Evolutionary conservation across 352 stramenopile species (phyloP).

Genomic region (Phytophthora colocasiae): DNA sequence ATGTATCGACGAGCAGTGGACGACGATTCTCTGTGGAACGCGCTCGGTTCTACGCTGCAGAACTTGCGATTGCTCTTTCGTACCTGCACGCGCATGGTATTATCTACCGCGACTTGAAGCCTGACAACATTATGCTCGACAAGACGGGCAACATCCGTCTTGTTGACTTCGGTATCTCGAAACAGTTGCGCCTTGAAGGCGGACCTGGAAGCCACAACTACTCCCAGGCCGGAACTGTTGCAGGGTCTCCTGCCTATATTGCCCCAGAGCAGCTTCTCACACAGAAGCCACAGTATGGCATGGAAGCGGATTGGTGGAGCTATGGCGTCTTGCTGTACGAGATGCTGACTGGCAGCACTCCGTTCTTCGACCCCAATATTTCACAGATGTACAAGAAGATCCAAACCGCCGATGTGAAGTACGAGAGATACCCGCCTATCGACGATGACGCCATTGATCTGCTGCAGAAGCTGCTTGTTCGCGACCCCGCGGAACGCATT

Average conservation of each 20-base stretch:
- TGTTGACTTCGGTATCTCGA: conserved; percentile 92
- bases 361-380: conserved; percentile 89
- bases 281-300: conserved; percentile 87
- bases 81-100: conserved; percentile 90
- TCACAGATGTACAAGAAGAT: conserved; percentile 93
- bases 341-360: conserved; percentile 88
- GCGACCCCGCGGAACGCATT: conserved; percentile 74
- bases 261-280: conserved; percentile 84
- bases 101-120: conserved; percentile 90
- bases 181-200: conserved; percentile 66
- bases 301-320: conserved; percentile 92
- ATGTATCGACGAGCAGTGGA: conserved; percentile 74
- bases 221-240: conserved; percentile 72
- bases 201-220: conserved; percentile 53
- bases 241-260: conserved; percentile 87
- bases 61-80: conserved; percentile 86
- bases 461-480: conserved; percentile 78
- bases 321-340: conserved; percentile 92
- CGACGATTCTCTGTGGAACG: conserved; percentile 75
- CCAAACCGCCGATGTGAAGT: conserved; percentile 86
- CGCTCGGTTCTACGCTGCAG: conserved; percentile 86
- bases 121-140: conserved; percentile 92
- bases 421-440: conserved; percentile 70
- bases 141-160: conserved; percentile 86
- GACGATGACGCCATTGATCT: conserved; percentile 75